Evolutionary conservation across 2,329 filamentous ascomycete genomes (phyloP).

Genomic region (Colletotrichum sp.): DNA sequence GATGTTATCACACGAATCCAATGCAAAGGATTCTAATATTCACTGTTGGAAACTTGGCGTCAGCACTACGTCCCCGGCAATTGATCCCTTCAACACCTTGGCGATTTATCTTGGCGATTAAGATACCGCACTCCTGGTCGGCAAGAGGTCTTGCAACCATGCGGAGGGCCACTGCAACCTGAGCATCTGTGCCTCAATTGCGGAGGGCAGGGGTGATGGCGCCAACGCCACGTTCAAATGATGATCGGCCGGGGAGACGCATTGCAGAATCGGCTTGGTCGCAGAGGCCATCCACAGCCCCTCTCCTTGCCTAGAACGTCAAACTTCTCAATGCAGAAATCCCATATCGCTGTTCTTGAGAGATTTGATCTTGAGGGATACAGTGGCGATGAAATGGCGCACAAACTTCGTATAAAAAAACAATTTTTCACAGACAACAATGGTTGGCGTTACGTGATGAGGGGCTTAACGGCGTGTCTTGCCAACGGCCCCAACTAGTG

Average conservation of each 20-base stretch:
- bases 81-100: neutral
- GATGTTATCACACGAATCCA: neutral
- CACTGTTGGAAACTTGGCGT: neutral
- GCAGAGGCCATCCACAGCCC: neutral
- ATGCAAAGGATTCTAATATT: neutral
- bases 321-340: neutral
- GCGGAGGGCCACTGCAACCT: neutral
- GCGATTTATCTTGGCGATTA: neutral
- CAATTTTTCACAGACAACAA: neutral
- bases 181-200: neutral
- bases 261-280: neutral
- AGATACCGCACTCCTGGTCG: neutral
- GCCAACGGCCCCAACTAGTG: neutral
- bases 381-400: neutral
- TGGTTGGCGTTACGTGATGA: neutral
- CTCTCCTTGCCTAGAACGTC: rapidly evolving
- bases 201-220: neutral
- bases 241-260: neutral
- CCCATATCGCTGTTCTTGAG: neutral
- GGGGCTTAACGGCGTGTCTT: neutral
- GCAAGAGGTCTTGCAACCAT: neutral
- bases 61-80: neutral
- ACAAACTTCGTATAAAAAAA: neutral
- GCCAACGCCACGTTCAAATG: neutral
- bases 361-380: neutral